phyloP scores from a whole-genome alignment of 441 rosid genomes.

The Manihot esculenta region DNA sequence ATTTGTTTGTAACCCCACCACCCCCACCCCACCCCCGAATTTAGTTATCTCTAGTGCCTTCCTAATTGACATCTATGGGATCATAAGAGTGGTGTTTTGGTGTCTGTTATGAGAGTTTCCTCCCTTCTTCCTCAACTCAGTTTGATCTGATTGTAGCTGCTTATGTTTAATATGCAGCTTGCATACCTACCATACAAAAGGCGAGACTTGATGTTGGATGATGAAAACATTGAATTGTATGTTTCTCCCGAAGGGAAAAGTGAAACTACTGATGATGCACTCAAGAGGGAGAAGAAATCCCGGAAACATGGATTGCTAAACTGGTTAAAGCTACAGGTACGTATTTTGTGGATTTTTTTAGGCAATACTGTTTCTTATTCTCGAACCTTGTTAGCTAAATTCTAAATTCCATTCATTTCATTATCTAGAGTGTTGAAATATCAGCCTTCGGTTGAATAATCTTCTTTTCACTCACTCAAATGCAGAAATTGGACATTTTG shows the following conservation, averaged over 20 bases:
- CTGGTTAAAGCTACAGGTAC: slow-evolving; percentile 94
- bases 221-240: slow-evolving; percentile 72
- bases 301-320: slow-evolving; percentile 87
- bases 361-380: slow-evolving; percentile 21
- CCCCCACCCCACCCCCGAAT: too few species aligned
- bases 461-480: neutral
- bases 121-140: slow-evolving; percentile 13
- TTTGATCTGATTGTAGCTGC: slow-evolving; percentile 36
- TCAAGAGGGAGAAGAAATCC: slow-evolving; percentile 79
- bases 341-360: slow-evolving; percentile 24
- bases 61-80: slow-evolving; percentile 2
- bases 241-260: slow-evolving; percentile 64
- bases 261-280: slow-evolving; percentile 60
- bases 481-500: neutral
- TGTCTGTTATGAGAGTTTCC: neutral
- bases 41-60: neutral
- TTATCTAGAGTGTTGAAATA: slow-evolving; percentile 1
- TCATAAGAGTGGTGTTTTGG: neutral
- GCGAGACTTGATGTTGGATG: slow-evolving; percentile 87
- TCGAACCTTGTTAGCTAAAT: slow-evolving; percentile 14
- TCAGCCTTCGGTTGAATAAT: neutral
- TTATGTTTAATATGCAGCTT: slow-evolving; percentile 54
- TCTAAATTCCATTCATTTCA: neutral
- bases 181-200: slow-evolving; percentile 95
- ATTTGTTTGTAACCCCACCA: slow-evolving; percentile 4